These are phyloP conservation scores for Trametes villosa DNA, from an alignment of 768 basidiomycete genomes.

Conservation along the genomic window DNA sequence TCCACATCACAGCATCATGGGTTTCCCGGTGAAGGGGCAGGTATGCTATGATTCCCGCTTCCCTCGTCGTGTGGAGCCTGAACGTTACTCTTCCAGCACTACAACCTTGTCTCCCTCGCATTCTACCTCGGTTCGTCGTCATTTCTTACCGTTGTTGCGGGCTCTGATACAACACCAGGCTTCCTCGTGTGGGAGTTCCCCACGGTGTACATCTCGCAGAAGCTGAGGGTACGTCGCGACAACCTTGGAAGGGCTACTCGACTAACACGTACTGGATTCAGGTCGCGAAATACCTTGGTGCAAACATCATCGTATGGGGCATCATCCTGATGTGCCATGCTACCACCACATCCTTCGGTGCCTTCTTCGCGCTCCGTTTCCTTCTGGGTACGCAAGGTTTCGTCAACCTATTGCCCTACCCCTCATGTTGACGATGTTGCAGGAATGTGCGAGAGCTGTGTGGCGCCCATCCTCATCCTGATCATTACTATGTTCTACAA, in stretches of 20 bases:
- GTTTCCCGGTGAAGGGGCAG: constrained; percentile 65
- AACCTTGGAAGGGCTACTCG: not conserved
- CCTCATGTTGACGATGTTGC: not conserved
- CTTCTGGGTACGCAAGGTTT: constrained; percentile 49
- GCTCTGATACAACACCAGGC: constrained; percentile 37
- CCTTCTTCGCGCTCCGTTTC: constrained; percentile 66
- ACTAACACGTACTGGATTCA: constrained; percentile 21
- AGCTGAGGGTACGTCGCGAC: constrained; percentile 35
- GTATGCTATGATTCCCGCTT: too few species aligned
- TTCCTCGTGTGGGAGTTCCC: constrained; percentile 68
- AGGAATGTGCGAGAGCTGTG: constrained; percentile 74
- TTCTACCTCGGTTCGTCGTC: constrained; percentile 58
- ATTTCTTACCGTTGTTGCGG: not conserved
- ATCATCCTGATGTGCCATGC: constrained; percentile 63
- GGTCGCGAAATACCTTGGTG: constrained; percentile 55
- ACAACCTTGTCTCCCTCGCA: constrained; percentile 65
- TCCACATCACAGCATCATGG: constrained; percentile 67
- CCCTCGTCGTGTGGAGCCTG: too few species aligned
- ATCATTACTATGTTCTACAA: constrained; percentile 72
- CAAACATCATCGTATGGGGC: constrained; percentile 65
- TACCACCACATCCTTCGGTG: constrained; percentile 56
- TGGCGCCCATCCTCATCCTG: constrained; percentile 63
- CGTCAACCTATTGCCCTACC: not conserved
- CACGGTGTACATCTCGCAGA: constrained; percentile 67
- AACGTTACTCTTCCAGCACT: constrained; percentile 43